Evolutionary conservation across 73 alveolate species (phyloP), one percentile per base, ranked within the genome.

Genomic region (Blepharisma japonicum): DNA sequence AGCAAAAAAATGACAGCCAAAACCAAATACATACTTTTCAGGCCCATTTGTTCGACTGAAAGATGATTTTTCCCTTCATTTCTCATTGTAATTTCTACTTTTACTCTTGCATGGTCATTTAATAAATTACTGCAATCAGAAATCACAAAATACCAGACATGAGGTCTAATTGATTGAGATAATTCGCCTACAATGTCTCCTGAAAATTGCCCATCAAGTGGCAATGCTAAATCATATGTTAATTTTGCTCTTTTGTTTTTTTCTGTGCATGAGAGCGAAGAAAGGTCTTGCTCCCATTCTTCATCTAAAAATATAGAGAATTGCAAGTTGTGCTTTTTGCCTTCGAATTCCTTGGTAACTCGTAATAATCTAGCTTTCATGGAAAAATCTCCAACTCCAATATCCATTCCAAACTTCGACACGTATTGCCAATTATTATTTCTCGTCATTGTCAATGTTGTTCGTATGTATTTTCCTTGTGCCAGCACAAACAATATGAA

Each of bases 71-170:
- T 14, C 2, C 39, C 80, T 45, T n/a, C 55, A 45, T 70, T 70
- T 25, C 11, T 45, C n/a, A 70, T 45, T 18, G 56, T 9, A 39
- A 70, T 8, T 70, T 70, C 77, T 7, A 39, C 20, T 47, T 70
- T 70, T n/a, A 70, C 27, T 47, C 27, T 70, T 7, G 27, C 27
- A 80, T 23, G 21, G 42, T 32, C 42, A 9, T 45, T 25, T 18
- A 47, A 45, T 23, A n/a, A 72, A 39, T 20, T n/a, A 14, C 5
- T 18, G 45, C 80, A 70, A 5, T 70, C 80, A 45, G 80, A 25
- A n/a, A 70, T 39, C 56, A 47, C 80, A 25, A 70, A 70, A 47
- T 45, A 70, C 80, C 80, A 70, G 20, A 70, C 66, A 14, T 39
- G 80, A 14, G 68, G 68, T 45, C 42, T 70, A 4, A 72, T 4